phyloP scores from a whole-genome alignment of 2,329 filamentous ascomycete genomes.

The Colletotrichum gigasporum region DNA sequence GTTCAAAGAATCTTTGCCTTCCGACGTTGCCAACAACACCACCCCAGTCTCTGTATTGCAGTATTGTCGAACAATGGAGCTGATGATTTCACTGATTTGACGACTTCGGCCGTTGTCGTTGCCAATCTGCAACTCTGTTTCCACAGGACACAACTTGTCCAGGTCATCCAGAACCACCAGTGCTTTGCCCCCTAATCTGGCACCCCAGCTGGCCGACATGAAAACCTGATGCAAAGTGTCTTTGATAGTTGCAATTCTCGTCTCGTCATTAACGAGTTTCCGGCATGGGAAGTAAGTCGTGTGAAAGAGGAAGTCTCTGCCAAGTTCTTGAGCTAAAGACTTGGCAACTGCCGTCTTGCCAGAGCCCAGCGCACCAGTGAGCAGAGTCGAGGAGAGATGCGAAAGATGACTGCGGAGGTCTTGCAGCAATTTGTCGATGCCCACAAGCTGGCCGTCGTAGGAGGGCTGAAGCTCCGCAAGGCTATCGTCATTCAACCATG shows the following conservation, averaged over 20 bases:
- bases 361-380: constrained; percentile 89
- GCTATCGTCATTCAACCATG: constrained; percentile 58
- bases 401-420: constrained; percentile 80
- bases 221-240: constrained; percentile 87
- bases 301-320: constrained; percentile 79
- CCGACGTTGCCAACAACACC: constrained; percentile 88
- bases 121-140: constrained; percentile 93
- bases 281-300: constrained; percentile 88
- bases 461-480: constrained; percentile 65
- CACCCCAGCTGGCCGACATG: constrained; percentile 90
- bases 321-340: constrained; percentile 77
- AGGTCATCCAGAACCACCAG: constrained; percentile 92
- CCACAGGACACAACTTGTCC: constrained; percentile 90
- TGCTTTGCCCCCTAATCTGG: constrained; percentile 83
- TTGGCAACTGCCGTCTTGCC: constrained; percentile 88
- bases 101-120: constrained; percentile 93
- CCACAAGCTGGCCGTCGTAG: constrained; percentile 74
- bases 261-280: constrained; percentile 90
- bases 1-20: constrained; percentile 92
- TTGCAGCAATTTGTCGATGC: constrained; percentile 80
- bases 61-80: constrained; percentile 84
- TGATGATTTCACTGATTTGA: constrained; percentile 90
- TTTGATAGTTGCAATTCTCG: constrained; percentile 87
- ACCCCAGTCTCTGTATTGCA: constrained; percentile 83
- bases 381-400: constrained; percentile 86